Percentiles rank a stretch among this genome's conserved stretches.
Evolutionary conservation across 768 basidiomycete species (phyloP).

Genomic region (Lactarius hatsudake): DNA sequence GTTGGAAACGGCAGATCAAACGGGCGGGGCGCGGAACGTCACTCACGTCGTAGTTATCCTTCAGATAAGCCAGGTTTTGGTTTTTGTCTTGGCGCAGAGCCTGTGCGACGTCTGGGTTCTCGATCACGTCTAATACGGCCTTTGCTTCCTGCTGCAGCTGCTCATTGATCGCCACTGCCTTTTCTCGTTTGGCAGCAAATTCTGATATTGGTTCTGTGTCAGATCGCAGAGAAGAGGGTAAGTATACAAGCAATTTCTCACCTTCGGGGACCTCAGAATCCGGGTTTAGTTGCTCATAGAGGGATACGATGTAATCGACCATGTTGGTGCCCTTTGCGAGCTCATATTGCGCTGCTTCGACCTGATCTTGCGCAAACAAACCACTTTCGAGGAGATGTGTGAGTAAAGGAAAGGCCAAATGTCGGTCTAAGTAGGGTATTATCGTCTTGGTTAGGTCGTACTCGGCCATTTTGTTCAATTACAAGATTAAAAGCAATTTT

Average conservation of each 20-base stretch:
- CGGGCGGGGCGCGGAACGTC: neutral
- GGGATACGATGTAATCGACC: conserved; percentile 86
- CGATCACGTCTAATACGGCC: conserved; percentile 91
- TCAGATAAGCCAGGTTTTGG: conserved; percentile 91
- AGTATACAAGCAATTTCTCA: conserved; percentile 34
- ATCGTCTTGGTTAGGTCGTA: conserved; percentile 89
- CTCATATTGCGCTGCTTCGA: conserved; percentile 93
- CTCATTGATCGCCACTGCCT: conserved; percentile 80
- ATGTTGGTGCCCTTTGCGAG: conserved; percentile 97
- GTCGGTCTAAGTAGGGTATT: conserved; percentile 90
- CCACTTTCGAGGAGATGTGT: conserved; percentile 77
- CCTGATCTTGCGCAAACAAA: conserved; percentile 74
- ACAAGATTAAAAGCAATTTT: neutral
- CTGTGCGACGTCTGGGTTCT: conserved; percentile 94
- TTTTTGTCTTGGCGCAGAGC: conserved; percentile 94
- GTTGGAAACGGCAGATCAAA: neutral
- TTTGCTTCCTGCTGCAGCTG: conserved; percentile 87
- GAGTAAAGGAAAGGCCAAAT: conserved; percentile 90
- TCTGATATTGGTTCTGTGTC: conserved; percentile 48
- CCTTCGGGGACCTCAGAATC: conserved; percentile 68
- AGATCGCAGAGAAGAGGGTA: conserved; percentile 4
- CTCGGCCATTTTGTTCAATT: conserved; percentile 62
- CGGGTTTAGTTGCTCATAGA: conserved; percentile 78
- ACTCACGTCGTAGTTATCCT: conserved; percentile 85
- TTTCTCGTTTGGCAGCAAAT: conserved; percentile 78